Base-by-base conservation (phyloP, 331 rosid genomes). In the Erythrophleum ivorense region DNA sequence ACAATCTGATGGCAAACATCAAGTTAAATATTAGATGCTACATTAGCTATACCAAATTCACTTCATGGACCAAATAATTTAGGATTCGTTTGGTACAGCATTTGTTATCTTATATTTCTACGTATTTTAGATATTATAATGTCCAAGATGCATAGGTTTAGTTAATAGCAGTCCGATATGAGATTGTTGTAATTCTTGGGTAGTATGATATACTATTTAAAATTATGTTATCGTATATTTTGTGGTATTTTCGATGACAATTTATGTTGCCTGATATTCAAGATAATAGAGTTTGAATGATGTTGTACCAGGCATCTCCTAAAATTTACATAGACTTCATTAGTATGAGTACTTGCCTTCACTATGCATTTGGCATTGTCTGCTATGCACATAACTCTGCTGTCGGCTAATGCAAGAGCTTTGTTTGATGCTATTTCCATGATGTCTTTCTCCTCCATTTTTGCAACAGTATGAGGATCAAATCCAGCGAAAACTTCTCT, bases 281-380 rank as follows among this genome's bases (percentile, higher is more conserved):
- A 49, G 16, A 12, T 49, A 49, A 57, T 18, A 19, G 41, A 38
- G 41, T 38, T 38, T 2, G 41, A 5, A 38, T 3, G 41, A 38
- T 6, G 3, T 38, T 38, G 40, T 36, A 36, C 18, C n/a, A n/a
- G n/a, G n/a, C n/a, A n/a, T n/a, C n/a, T 50, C 18, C 18, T 50
- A 12, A 50, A 50, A 12, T 50, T 50, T 50, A 2, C 18, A 36
- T 36, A 36, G 38, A 59, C 5, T 36, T 36, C 21, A 4, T 19
- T 75, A 29, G 33, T 24, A 3, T 64, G 33, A 77, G 31, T 46
- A 78, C 87, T 89, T 90, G 82, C 99, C 98, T 96, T 94, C 40
- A 89, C 40, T 84, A 92, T 92, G 92, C 98, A 92, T 82, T 91
- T 94, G 85, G 98, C 94, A 84, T 96, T 96, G 82, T 96, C 95